Conservation (phyloP, 768 basidiomycete species). For the Candolleomyces aberdarensis region DNA sequence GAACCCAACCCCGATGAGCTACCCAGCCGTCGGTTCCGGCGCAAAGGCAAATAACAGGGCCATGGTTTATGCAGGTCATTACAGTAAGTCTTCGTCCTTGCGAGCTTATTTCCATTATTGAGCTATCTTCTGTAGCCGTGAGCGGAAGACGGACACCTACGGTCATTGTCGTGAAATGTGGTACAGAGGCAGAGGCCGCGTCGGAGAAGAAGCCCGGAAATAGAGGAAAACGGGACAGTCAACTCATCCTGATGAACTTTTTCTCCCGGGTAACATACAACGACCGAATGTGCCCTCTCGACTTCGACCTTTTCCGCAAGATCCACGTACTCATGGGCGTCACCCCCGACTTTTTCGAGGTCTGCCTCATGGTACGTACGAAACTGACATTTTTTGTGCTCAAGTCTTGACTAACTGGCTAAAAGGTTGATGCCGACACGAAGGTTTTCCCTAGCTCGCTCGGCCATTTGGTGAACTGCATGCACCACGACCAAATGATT, state of each 20-base stretch:
- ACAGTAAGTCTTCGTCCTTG: conserved; percentile 58
- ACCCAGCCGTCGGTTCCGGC: conserved; percentile 87
- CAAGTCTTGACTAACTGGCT: not conserved
- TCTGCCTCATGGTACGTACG: conserved; percentile 85
- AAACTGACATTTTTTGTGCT: not conserved
- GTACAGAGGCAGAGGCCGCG: conserved; percentile 79
- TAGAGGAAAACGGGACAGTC: conserved; percentile 97
- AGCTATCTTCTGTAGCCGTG: conserved; percentile 43
- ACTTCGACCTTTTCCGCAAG: conserved; percentile 98
- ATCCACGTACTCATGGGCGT: conserved; percentile 97
- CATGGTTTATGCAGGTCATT: conserved; percentile 99
- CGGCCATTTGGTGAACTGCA: conserved; percentile 90
- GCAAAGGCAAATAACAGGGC: conserved; percentile 89
- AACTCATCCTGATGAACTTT: conserved; percentile 99
- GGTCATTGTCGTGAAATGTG: conserved; percentile 94
- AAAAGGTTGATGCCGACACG: conserved; percentile 98
- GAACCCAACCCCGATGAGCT: conserved; percentile 93
- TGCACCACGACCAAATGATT: conserved; percentile 98
- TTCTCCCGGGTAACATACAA: conserved; percentile 99
- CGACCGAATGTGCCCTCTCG: conserved; percentile 96
- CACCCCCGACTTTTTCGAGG: conserved; percentile 98
- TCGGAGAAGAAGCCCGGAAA: conserved; percentile 95
- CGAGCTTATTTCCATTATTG: too few species aligned
- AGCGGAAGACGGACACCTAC: conserved; percentile 92
- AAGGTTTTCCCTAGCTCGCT: conserved; percentile 92